Percentiles rank a stretch among this genome's conserved stretches.
Evolutionary conservation across 768 basidiomycete genomes (phyloP).

Genomic region (Kwoniella dendrophila): DNA sequence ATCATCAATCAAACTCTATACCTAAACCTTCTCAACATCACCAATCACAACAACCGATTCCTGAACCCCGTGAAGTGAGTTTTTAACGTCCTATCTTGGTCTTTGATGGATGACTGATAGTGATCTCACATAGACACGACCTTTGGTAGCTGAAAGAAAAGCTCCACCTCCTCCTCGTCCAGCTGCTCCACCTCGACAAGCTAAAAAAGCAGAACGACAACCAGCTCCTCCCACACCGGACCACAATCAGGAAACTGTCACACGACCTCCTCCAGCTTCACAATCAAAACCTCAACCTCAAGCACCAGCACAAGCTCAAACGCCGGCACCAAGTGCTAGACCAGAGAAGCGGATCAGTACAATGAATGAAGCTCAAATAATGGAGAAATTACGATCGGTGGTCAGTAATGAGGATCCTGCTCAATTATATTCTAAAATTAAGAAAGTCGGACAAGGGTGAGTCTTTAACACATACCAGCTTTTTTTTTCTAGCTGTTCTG

Average conservation of each 20-base stretch:
- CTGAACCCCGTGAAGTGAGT: neutral
- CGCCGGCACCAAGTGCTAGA: conserved; percentile 45
- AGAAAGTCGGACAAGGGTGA: conserved; percentile 98
- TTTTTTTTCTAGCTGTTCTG: conserved; percentile 1
- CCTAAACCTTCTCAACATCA: neutral
- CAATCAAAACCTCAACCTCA: no score
- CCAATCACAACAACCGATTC: neutral
- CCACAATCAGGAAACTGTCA: conserved; percentile 14
- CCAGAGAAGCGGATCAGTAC: conserved; percentile 86
- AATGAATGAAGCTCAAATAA: conserved; percentile 96
- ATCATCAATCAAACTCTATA: no score
- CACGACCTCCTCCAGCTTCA: conserved; percentile 1
- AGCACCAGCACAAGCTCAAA: conserved; percentile 17
- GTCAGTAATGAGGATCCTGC: conserved; percentile 87
- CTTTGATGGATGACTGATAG: neutral
- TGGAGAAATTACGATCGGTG: conserved; percentile 91
- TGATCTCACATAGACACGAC: conserved; percentile 11
- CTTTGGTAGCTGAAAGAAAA: conserved; percentile 48
- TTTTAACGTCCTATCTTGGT: neutral
- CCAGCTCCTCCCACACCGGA: neutral
- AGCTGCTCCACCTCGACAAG: conserved; percentile 22
- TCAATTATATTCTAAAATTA: conserved; percentile 88
- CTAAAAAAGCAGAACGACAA: conserved; percentile 17
- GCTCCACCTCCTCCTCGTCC: conserved; percentile 49
- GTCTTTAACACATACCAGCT: conserved; percentile 51